Base-by-base conservation (phyloP, 192 early-diverging fungal genomes). In the Spizellomyces sp. region DNA sequence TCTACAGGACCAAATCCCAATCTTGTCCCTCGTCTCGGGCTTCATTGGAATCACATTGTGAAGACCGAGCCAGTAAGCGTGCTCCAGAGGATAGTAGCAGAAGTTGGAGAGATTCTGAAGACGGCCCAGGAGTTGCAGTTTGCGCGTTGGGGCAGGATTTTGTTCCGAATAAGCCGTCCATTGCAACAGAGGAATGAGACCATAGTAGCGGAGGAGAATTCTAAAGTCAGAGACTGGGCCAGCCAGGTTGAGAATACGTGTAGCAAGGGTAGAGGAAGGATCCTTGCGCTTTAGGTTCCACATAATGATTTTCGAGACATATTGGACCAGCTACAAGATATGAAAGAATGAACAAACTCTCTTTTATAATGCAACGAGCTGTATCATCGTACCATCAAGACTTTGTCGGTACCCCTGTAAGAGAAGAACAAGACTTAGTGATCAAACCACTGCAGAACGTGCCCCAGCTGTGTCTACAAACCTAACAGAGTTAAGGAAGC, bases 51-150 rank as follows among this genome's bases (percentile, higher is more conserved):
- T 88, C 17, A 97, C 83, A 56, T 92, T 84, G 71, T 99, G 94
- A 22, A 88, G 84, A 7, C 87, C 93, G 59, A 99, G 84, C 93
- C 94, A 99, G 86, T 95, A 99, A 45, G 88, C 83, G 77, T 99
- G 96, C 75, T 99, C 96, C 42, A 99, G 85, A 27, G 96, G 96
- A 70, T 99, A 99, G 84, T 99, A 99, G 75, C 85, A 77, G 45
- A 95, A 70, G 58, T 93, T 92, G 64, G 82, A 79, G 58, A 93
- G 77, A 70, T 99, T 99, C 80, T 96, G 93, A n/a, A 92, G 71
- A 21, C 96, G 90, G 75, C 89, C 90, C 5, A 97, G 78, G 62
- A 86, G 71, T 19, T 90, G 81, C 43, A 91, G 78, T 5, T 83
- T 64, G 10, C 81, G 79, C 3, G 90, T 87, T 46, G 88, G 77